A percentile compares a stretch with the other conserved stretches of the same genome.
Evolutionary conservation across 2,329 filamentous ascomycete genomes (phyloP).

Genomic region (Pseudopyricularia javanii): DNA sequence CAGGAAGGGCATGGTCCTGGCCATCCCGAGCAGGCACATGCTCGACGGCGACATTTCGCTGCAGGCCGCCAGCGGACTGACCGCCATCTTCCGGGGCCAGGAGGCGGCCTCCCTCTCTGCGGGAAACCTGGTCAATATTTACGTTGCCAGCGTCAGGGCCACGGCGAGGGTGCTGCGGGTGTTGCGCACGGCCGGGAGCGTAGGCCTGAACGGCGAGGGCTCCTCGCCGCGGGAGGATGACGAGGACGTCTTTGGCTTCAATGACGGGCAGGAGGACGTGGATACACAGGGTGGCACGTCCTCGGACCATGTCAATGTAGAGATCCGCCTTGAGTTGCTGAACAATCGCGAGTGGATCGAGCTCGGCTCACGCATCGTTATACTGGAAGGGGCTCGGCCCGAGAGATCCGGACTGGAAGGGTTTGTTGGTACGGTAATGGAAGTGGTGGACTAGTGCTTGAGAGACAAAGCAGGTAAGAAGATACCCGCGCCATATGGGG

Average conservation of each 20-base stretch:
- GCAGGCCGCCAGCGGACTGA: slow-evolving; percentile 55
- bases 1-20: slow-evolving; percentile 75
- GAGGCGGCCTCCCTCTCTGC: slow-evolving; percentile 51
- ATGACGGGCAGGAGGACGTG: slow-evolving; percentile 29
- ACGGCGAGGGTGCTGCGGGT: slow-evolving; percentile 61
- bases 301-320: slow-evolving; percentile 21
- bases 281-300: slow-evolving; percentile 9
- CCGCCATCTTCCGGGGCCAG: slow-evolving; percentile 43
- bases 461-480: too few species aligned
- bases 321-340: slow-evolving; percentile 57
- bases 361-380: slow-evolving; percentile 54
- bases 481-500: too few species aligned
- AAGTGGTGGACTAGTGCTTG: slow-evolving; percentile 38
- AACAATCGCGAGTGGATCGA: slow-evolving; percentile 63
- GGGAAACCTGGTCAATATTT: slow-evolving; percentile 66
- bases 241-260: slow-evolving; percentile 47
- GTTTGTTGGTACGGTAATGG: slow-evolving; percentile 56
- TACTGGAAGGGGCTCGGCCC: slow-evolving; percentile 59
- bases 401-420: slow-evolving; percentile 58
- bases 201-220: slow-evolving; percentile 12
- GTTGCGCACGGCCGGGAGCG: slow-evolving; percentile 10
- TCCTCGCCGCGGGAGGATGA: slow-evolving; percentile 20
- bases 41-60: slow-evolving; percentile 42
- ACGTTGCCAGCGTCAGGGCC: slow-evolving; percentile 76
- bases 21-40: slow-evolving; percentile 48